Base-by-base conservation (phyloP, 2,329 filamentous ascomycete species). In the Xylariaceae sp. region DNA sequence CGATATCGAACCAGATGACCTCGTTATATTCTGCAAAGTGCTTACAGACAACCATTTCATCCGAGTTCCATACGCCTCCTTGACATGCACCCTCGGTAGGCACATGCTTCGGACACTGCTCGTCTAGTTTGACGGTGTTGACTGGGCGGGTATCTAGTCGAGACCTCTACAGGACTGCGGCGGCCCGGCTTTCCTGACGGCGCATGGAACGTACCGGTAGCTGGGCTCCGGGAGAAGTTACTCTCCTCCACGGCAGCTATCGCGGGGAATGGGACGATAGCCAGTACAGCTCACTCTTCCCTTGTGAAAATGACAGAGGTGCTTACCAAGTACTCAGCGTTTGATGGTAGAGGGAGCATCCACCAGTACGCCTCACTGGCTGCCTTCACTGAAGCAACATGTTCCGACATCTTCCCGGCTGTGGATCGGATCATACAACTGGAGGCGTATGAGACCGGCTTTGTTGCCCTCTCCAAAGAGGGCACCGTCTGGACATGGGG, bases 401-500 rank as follows among this genome's bases (percentile, higher is more conserved):
- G 27, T 16, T 16, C 32, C 11, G 33, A 37, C 14, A 21, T 2
- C 2, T 59, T 57, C 35, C 11, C 47, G 6, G 40, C 56, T 28
- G 37, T 46, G 4, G 28, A 33, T 2, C 5, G 7, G 8, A 50
- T 68, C 14, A 47, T 45, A 14, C 65, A 74, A 35, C 45, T 72
- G 2, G 61, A 56, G 13, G 60, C 68, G 12, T 73, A 65, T 43
- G 63, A 68, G 27, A 57, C 64, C 1, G 71, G 71, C 1, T 73
- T 74, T 45, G 57, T 62, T 4, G 60, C 67, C 11, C 54, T 75
- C 5, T 54, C 64, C 2, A 35, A 59, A 1, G 49, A 61, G 9
- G 66, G 64, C n/a, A 49, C 54, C 2, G 68, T 75, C 17, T 65
- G 59, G 42, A 71, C 69, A 0, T 63, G 68, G 52, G 79, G 79